These are phyloP conservation scores for Saccharomyces hybrid DNA, from an alignment of 1,139 yeast genomes.

Conservation along the genomic window DNA sequence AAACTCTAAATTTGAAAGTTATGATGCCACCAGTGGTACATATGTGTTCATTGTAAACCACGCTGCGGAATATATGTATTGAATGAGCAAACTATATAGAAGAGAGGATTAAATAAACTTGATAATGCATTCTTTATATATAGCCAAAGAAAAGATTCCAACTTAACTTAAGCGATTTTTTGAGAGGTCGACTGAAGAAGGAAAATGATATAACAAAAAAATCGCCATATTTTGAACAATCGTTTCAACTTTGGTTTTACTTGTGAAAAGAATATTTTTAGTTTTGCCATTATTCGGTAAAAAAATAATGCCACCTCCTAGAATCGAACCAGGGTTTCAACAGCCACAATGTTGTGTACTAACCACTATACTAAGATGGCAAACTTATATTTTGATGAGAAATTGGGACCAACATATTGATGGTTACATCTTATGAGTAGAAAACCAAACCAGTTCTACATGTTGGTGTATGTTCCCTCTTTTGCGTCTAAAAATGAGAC, in stretches of 20 bases:
- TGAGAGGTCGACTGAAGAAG: background rate
- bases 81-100: background rate
- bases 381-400: background rate
- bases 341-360: conserved; percentile 37
- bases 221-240: conserved; percentile 20
- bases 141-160: background rate
- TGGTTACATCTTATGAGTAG: background rate
- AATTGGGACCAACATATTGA: background rate
- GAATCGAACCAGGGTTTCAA: conserved; percentile 10
- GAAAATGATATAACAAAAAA: background rate
- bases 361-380: conserved; percentile 40
- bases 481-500: background rate
- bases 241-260: background rate
- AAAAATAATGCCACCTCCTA: conserved; percentile 7
- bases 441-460: background rate
- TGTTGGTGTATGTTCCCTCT: background rate
- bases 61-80: conserved; percentile 3
- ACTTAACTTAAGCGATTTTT: background rate
- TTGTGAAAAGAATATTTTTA: too few relatives aligned
- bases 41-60: conserved; percentile 16
- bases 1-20: conserved; percentile 59
- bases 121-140: background rate
- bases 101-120: background rate
- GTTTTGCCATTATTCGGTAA: background rate
- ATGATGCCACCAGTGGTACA: conserved; percentile 67